A percentile compares a stretch with the other conserved stretches of the same genome.
Conservation (phyloP, 139 green algal species). For the Yamagishiella unicocca region DNA sequence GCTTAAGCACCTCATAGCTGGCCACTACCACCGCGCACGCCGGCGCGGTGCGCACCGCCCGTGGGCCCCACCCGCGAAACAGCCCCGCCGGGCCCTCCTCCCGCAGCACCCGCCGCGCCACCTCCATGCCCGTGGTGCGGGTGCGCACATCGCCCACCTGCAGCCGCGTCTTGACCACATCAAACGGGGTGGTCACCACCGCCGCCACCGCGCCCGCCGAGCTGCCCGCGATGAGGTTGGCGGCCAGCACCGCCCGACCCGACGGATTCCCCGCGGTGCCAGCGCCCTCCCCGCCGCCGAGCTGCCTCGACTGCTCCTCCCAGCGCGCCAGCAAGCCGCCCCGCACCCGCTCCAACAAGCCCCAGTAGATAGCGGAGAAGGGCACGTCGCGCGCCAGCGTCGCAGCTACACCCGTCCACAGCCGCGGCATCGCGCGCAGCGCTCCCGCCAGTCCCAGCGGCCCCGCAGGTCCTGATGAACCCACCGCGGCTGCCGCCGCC, state of each 20-base stretch:
- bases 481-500: not conserved
- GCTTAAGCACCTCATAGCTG: constrained; percentile 91
- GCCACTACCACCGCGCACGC: constrained; percentile 93
- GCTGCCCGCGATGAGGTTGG: constrained; percentile 74
- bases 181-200: constrained; percentile 92
- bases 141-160: constrained; percentile 73
- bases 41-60: constrained; percentile 80
- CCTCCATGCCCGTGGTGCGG: constrained; percentile 20
- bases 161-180: constrained; percentile 96
- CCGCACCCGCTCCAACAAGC: constrained; percentile 87
- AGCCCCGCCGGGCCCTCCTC: constrained; percentile 77
- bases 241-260: constrained; percentile 63
- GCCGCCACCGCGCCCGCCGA: constrained; percentile 82
- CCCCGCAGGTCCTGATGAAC: not conserved
- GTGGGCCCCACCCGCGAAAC: constrained; percentile 83
- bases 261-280: constrained; percentile 3
- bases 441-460: not conserved
- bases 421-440: constrained; percentile 41
- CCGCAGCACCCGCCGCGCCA: constrained; percentile 63
- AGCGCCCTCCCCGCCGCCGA: constrained; percentile 13
- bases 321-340: constrained; percentile 54
- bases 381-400: constrained; percentile 93
- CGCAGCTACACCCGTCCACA: constrained; percentile 87
- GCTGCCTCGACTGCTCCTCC: constrained; percentile 11
- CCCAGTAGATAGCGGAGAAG: constrained; percentile 97